Evolutionary conservation across 2,329 filamentous ascomycete genomes (phyloP), one percentile per base, ranked within the genome.

Genomic region (Chaetomium olivaceum): DNA sequence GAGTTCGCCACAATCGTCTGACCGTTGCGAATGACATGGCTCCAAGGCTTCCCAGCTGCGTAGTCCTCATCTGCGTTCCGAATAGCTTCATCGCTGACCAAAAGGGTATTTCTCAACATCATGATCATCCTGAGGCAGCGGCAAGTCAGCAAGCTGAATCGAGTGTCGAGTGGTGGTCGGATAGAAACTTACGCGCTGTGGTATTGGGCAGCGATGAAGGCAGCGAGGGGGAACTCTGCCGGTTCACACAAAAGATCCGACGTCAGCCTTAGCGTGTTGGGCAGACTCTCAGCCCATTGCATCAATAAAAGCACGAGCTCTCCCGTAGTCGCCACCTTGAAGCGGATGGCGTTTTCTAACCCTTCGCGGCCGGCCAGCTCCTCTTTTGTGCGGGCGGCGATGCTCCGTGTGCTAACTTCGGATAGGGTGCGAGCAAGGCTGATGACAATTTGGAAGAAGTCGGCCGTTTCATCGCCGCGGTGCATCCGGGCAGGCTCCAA

Each of bases 361-460:
- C 57, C 57, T 43, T 59, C 57, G 19, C 57, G 39, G 7, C 57
- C 57, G 25, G 57, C 57, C 19, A 9, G 57, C 27, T 59, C 57
- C 57, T 59, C 57, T n/a, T 59, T 59, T 31, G 57, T 50, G 39
- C 57, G 57, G 6, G 57, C 57, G 27, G 5, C 57, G 27, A 59
- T 59, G 57, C 57, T 59, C 57, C 57, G 27, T 14, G 9, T 21
- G 57, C 57, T 59, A 25, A 59, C 57, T 11, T 59, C 57, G 27
- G 57, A 59, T 11, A 59, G 23, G 7, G 57, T 59, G 8, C 57
- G 57, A 19, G 57, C 57, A 19, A 59, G 57, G 33, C 57, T 36
- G 43, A 59, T 59, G 57, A 51, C 43, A 33, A 59, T 51, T 6
- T 59, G 57, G 43, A 59, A 51, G 57, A 59, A 59, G 57, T 59